phyloP scores from a whole-genome alignment of 768 basidiomycete species.

The Trametopsis cervina region DNA sequence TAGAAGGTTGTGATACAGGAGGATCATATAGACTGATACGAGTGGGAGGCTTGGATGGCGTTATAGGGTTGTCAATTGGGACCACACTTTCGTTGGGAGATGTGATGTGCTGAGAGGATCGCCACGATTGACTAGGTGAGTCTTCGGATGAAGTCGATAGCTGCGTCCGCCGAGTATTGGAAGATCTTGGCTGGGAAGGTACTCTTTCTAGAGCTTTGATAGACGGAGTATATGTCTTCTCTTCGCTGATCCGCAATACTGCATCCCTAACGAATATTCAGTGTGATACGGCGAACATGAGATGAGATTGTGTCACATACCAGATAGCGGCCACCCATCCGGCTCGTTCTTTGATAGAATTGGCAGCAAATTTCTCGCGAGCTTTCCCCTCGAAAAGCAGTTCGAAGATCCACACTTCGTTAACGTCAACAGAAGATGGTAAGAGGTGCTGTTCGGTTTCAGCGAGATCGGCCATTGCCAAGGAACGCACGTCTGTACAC shows the following conservation, averaged over 20 bases:
- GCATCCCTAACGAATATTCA: conserved; percentile 41
- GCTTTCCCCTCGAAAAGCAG: conserved; percentile 47
- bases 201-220: background rate
- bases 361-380: conserved; percentile 56
- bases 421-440: conserved; percentile 27
- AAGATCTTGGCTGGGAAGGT: too few species aligned
- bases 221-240: conserved; percentile 11
- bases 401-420: conserved; percentile 54
- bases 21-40: conserved; percentile 11
- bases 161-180: too few species aligned
- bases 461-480: conserved; percentile 35
- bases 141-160: too few species aligned
- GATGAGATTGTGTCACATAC: conserved; percentile 29
- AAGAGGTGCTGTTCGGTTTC: conserved; percentile 38
- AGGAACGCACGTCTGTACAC: conserved; percentile 61
- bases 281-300: background rate
- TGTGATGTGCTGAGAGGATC: too few species aligned
- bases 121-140: too few species aligned
- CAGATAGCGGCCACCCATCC: conserved; percentile 73
- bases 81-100: too few species aligned
- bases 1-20: conserved; percentile 8
- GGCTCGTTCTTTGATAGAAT: conserved; percentile 55
- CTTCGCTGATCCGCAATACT: conserved; percentile 37
- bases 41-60: background rate
- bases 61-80: conserved; percentile 2